phyloP scores from a whole-genome alignment of 2,329 filamentous ascomycete genomes.

The Colletotrichum zoysiae region DNA sequence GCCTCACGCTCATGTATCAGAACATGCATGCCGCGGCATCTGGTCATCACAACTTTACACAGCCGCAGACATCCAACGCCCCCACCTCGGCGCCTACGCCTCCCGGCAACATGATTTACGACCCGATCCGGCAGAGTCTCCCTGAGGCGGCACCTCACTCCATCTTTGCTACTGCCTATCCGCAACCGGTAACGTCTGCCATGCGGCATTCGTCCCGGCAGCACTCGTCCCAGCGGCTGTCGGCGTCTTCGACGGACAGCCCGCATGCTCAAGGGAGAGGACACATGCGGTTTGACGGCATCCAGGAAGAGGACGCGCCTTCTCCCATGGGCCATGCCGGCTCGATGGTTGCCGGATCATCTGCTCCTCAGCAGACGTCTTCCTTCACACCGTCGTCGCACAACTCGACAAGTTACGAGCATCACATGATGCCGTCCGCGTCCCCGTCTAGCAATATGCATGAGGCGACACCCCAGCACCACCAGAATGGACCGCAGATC shows the following conservation, averaged over 20 bases:
- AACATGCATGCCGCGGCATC: conserved; percentile 56
- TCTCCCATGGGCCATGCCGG: conserved; percentile 47
- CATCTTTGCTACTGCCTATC: conserved; percentile 64
- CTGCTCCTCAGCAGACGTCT: conserved; percentile 25
- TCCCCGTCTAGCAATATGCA: conserved; percentile 59
- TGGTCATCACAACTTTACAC: conserved; percentile 17
- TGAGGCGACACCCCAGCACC: conserved; percentile 47
- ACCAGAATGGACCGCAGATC: conserved; percentile 24
- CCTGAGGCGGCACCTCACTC: conserved; percentile 58
- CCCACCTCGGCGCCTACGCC: conserved; percentile 59
- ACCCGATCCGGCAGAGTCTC: conserved; percentile 68
- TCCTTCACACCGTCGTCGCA: conserved; percentile 59
- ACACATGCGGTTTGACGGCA: conserved; percentile 48
- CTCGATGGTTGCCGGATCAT: conserved; percentile 45
- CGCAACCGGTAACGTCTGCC: conserved; percentile 63
- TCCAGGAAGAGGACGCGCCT: conserved; percentile 49
- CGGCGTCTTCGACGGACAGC: conserved; percentile 40
- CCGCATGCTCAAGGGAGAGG: conserved; percentile 40
- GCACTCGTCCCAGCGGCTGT: conserved; percentile 45
- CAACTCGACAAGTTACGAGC: conserved; percentile 58
- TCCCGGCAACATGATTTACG: conserved; percentile 71
- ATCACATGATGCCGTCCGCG: conserved; percentile 52
- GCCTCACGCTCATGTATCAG: conserved; percentile 84
- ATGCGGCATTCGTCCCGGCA: conserved; percentile 58
- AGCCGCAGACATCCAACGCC: conserved; percentile 29